Base-by-base conservation (phyloP, 2,329 filamentous ascomycete genomes). In the Penicillium fuscoglaucum region DNA sequence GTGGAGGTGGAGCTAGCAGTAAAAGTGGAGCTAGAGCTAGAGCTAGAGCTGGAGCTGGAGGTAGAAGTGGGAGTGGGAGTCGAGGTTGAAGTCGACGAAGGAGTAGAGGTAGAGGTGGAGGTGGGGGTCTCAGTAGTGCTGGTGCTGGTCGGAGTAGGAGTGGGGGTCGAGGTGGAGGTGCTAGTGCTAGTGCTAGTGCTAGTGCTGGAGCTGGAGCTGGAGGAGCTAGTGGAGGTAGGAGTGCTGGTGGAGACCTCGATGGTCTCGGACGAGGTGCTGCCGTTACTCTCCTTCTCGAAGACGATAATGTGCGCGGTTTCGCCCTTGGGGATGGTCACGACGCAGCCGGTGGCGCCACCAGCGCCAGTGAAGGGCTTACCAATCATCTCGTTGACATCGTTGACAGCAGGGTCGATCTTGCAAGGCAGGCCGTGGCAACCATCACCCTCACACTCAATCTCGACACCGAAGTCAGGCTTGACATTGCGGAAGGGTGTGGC, bases 361-460 rank as follows among this genome's bases (percentile, higher is more conserved):
- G 89, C 90, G 51, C 90, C 89, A 17, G 76, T 75, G 40, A 83
- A 78, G 21, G 81, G 74, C 19, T 80, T 74, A 67, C 87, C 88
- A 9, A 74, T 79, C 57, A 92, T 84, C 43, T 82, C 80, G 52
- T 85, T 86, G 54, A 86, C 79, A 10, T 71, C 78, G 49, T 83
- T 78, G 57, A 79, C 76, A 26, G 80, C 76, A 6, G 88, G 86
- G 66, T 90, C 83, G 65, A 91, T 90, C 60, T 81, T 80, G 77
- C 90, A 93, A 9, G 90, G 90, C n/a, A 90, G 76, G 15, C 89
- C 89, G 67, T 86, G 87, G 78, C 90, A 93, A 57, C 81, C 77
- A 26, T 81, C 82, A 33, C 82, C 81, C 7, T 83, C 81, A 71
- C 90, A 93, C 68, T 87, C 84, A 64, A 93, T 86, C 72, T 85